phyloP scores from a whole-genome alignment of 371 early-diverging fungal genomes.

The Haplosporangium sp. region DNA sequence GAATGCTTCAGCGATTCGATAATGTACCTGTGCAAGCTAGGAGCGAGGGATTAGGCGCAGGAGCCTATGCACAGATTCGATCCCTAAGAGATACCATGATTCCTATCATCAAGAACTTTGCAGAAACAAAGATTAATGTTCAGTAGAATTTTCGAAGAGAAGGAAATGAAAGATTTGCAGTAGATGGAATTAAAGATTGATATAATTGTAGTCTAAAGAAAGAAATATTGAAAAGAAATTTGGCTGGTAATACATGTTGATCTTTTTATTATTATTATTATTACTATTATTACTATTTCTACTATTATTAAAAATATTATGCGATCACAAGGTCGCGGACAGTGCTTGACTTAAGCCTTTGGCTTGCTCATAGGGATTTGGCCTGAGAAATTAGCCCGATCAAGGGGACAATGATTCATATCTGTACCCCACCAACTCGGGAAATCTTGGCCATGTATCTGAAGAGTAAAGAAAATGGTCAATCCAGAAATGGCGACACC shows the following conservation, averaged over 20 bases:
- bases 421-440: constrained; percentile 55
- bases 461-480: constrained; percentile 65
- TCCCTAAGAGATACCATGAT: constrained; percentile 48
- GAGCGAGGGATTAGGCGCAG: constrained; percentile 25
- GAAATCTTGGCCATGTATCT: constrained; percentile 33
- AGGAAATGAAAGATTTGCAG: neutral
- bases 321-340: too few species aligned
- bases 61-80: constrained; percentile 34
- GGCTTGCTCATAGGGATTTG: constrained; percentile 18
- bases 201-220: neutral
- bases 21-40: constrained; percentile 38
- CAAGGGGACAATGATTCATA: constrained; percentile 37
- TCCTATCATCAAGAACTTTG: constrained; percentile 51
- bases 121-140: constrained; percentile 40
- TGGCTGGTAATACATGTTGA: too few species aligned
- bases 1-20: constrained; percentile 53
- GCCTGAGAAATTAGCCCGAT: constrained; percentile 25
- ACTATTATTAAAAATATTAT: too few species aligned
- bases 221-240: too few species aligned
- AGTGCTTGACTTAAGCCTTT: neutral
- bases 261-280: too few species aligned
- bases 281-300: too few species aligned
- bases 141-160: constrained; percentile 2
- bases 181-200: neutral
- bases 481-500: constrained; percentile 69